A percentile compares a stretch with the other conserved stretches of the same genome.
Evolutionary conservation across 2,329 filamentous ascomycete species (phyloP).

Genomic region (Acarospora socialis): DNA sequence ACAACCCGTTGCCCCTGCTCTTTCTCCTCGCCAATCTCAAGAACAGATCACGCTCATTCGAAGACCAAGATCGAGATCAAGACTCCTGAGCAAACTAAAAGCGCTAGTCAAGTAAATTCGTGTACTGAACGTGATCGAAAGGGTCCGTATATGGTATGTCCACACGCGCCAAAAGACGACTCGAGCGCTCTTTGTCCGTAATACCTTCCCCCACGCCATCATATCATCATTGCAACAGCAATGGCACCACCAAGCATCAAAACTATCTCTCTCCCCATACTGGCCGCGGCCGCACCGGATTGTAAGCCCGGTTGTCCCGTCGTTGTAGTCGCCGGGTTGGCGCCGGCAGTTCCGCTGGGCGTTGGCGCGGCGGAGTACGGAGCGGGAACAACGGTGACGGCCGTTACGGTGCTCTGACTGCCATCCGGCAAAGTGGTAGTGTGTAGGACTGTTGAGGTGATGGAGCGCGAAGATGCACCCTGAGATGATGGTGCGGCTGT

Average conservation of each 20-base stretch:
- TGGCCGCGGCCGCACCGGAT: constrained; percentile 22
- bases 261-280: constrained; percentile 22
- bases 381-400: constrained; percentile 27
- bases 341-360: constrained; percentile 11
- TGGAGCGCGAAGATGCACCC: constrained; percentile 11
- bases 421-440: constrained; percentile 30
- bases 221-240: constrained; percentile 22
- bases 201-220: too few species aligned
- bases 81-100: too few species aligned
- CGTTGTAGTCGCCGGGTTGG: constrained; percentile 13
- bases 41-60: too few species aligned
- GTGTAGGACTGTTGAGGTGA: constrained; percentile 26
- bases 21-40: too few species aligned
- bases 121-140: too few species aligned
- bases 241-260: constrained; percentile 29
- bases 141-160: too few species aligned
- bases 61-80: too few species aligned
- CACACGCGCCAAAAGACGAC: too few species aligned
- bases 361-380: constrained; percentile 17
- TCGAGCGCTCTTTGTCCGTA: too few species aligned
- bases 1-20: too few species aligned
- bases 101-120: too few species aligned
- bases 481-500: constrained; percentile 13
- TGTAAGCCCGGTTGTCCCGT: constrained; percentile 24
- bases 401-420: constrained; percentile 28